A percentile compares a stretch with the other conserved stretches of the same genome.
phyloP scores from a whole-genome alignment of 805 yeast genomes.

The Saccharomyces kudriavzevii region DNA sequence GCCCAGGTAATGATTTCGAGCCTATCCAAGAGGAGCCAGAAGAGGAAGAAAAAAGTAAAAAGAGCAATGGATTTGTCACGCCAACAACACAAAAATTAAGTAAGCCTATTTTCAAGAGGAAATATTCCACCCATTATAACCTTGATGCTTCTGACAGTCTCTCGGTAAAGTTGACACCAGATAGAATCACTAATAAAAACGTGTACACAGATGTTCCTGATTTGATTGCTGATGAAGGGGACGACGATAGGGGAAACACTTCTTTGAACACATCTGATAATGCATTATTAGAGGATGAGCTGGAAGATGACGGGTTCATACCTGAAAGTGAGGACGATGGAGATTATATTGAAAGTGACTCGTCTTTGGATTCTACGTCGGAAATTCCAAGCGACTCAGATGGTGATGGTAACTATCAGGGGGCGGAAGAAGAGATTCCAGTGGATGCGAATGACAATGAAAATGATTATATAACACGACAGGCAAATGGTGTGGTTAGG shows the following conservation, averaged over 20 bases:
- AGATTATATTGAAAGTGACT: conserved; percentile 27
- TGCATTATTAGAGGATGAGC: conserved; percentile 25
- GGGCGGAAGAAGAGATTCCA: neutral
- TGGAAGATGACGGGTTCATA: conserved; percentile 13
- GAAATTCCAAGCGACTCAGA: conserved; percentile 3
- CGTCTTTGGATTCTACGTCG: conserved; percentile 6
- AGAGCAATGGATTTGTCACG: neutral
- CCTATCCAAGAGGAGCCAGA: neutral
- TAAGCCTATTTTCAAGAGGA: conserved; percentile 1
- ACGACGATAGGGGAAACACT: conserved; percentile 17
- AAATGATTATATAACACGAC: conserved; percentile 17
- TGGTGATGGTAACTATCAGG: conserved; percentile 5
- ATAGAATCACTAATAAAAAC: conserved; percentile 6
- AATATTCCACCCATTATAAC: conserved; percentile 3
- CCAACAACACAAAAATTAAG: neutral
- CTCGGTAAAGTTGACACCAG: conserved; percentile 16
- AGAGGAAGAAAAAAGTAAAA: conserved; percentile 1
- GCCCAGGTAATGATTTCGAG: conserved; percentile 2
- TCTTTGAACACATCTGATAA: conserved; percentile 29
- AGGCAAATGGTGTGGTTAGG: conserved; percentile 11
- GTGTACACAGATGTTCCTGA: conserved; percentile 51
- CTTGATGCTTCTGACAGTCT: conserved; percentile 6
- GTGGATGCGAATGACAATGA: conserved; percentile 17
- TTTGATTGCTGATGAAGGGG: conserved; percentile 77
- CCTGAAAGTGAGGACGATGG: conserved; percentile 25